phyloP scores from a whole-genome alignment of 768 basidiomycete genomes.

The Pleurotus tuber-regium region DNA sequence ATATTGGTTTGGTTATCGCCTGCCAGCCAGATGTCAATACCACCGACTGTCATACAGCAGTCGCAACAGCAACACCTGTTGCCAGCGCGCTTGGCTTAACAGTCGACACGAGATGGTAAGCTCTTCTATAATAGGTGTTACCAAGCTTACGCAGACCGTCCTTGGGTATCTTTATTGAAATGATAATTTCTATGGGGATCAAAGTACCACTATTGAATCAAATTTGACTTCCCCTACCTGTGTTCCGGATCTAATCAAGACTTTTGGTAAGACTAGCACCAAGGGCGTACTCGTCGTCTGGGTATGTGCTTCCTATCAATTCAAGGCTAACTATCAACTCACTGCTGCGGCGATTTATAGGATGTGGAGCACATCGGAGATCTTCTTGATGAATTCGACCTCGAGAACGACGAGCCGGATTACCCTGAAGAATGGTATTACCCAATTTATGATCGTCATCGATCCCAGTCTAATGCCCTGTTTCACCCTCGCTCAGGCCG shows the following conservation, averaged over 20 bases:
- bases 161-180: no score
- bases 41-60: conserved; percentile 17
- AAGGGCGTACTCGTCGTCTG: conserved; percentile 22
- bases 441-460: not conserved
- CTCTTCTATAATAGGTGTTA: no score
- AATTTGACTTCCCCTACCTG: conserved; percentile 24
- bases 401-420: conserved; percentile 14
- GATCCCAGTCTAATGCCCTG: not conserved
- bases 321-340: not conserved
- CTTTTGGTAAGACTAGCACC: conserved; percentile 20
- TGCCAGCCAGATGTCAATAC: conserved; percentile 22
- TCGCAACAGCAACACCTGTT: conserved; percentile 20
- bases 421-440: not conserved
- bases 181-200: no score
- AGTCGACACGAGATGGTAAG: conserved; percentile 22
- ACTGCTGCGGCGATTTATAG: conserved; percentile 1
- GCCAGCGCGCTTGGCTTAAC: conserved; percentile 19
- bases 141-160: no score
- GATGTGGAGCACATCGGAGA: conserved; percentile 18
- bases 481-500: conserved; percentile 3
- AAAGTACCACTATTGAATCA: conserved; percentile 16
- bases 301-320: conserved; percentile 12
- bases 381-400: conserved; percentile 21
- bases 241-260: conserved; percentile 18
- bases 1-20: conserved; percentile 21